These are phyloP conservation scores for Rubus parviflorus DNA, from an alignment of 306 rosid genomes.

Conservation along the genomic window DNA sequence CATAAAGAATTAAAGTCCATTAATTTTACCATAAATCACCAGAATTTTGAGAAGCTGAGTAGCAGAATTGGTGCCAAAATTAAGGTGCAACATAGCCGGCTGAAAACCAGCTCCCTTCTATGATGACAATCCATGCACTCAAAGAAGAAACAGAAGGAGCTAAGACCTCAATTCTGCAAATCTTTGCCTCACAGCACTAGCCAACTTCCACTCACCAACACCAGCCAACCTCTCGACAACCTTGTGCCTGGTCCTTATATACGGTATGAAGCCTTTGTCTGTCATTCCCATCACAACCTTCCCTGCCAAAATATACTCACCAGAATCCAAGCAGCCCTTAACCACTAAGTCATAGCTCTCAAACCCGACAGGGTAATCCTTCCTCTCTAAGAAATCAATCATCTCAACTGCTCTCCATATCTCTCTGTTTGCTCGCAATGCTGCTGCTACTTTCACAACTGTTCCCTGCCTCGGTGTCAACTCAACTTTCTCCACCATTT, in stretches of 20 bases:
- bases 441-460: slow-evolving; percentile 37
- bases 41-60: neutral
- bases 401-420: slow-evolving; percentile 65
- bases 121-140: neutral
- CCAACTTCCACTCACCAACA: slow-evolving; percentile 68
- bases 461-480: slow-evolving; percentile 52
- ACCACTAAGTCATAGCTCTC: slow-evolving; percentile 70
- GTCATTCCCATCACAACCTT: slow-evolving; percentile 69
- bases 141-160: slow-evolving; percentile 9
- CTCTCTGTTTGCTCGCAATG: slow-evolving; percentile 62
- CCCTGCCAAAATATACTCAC: slow-evolving; percentile 71
- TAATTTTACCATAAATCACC: neutral
- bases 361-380: slow-evolving; percentile 54
- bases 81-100: neutral
- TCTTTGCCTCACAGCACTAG: slow-evolving; percentile 71
- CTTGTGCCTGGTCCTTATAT: slow-evolving; percentile 69
- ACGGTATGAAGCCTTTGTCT: slow-evolving; percentile 52
- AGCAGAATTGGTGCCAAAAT: neutral
- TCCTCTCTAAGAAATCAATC: slow-evolving; percentile 59
- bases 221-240: slow-evolving; percentile 70
- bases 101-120: neutral
- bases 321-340: slow-evolving; percentile 74
- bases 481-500: slow-evolving; percentile 50
- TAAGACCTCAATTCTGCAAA: slow-evolving; percentile 53
- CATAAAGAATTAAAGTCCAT: neutral